A percentile compares a stretch with the other conserved stretches of the same genome.
These are phyloP conservation scores for Porcisia hertigi DNA, from an alignment of 208 protist genomes.

Conservation along the genomic window DNA sequence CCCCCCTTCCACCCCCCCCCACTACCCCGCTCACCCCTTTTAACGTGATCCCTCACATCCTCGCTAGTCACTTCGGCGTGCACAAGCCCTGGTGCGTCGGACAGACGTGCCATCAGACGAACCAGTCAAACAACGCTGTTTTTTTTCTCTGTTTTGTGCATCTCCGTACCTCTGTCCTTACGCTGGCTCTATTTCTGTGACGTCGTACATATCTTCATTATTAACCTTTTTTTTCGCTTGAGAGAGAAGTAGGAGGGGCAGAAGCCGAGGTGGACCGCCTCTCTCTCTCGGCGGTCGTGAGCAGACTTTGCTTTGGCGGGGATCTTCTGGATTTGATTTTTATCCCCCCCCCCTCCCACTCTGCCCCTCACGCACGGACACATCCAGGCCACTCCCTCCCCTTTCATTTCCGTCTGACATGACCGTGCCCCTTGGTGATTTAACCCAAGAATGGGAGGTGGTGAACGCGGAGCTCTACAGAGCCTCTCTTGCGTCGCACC, in stretches of 20 bases:
- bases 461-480: conserved; percentile 23
- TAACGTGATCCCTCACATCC: not conserved
- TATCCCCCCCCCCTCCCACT: not conserved
- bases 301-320: too few relatives aligned
- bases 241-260: too few relatives aligned
- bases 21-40: too few relatives aligned
- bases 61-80: not conserved
- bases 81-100: not conserved
- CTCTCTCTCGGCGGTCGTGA: too few relatives aligned
- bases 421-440: conserved; percentile 17
- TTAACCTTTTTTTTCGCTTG: conserved; percentile 10
- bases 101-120: too few relatives aligned
- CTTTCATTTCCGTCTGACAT: conserved; percentile 1
- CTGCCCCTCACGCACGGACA: not conserved
- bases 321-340: conserved; percentile 3
- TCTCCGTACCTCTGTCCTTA: conserved; percentile 7
- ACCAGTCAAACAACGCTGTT: not conserved
- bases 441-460: conserved; percentile 35
- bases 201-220: too few relatives aligned
- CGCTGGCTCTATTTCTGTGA: not conserved
- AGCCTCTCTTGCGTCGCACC: conserved; percentile 23
- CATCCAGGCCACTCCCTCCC: not conserved
- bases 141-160: not conserved
- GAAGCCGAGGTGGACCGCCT: not conserved
- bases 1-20: too few relatives aligned